Evolutionary conservation across 2,329 filamentous ascomycete species (phyloP).

Genomic region (Botrytis galanthina): DNA sequence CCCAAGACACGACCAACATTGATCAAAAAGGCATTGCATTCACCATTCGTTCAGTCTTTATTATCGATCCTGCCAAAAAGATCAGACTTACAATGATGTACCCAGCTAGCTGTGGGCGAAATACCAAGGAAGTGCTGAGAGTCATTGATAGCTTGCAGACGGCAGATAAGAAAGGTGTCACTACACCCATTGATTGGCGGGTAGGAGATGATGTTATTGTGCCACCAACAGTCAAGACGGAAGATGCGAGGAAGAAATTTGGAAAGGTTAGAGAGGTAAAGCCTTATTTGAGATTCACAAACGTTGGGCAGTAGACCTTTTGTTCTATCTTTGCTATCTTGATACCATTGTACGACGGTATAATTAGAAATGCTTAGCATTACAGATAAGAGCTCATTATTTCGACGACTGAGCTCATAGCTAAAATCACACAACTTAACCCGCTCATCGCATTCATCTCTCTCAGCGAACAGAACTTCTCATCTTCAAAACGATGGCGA

Average conservation of each 20-base stretch:
- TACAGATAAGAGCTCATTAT: not conserved
- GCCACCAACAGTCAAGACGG: conserved; percentile 73
- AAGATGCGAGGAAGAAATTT: conserved; percentile 83
- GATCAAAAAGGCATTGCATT: conserved; percentile 79
- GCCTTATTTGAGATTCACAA: conserved; percentile 19
- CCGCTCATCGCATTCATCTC: not conserved
- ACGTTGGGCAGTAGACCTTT: not conserved
- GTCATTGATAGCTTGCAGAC: conserved; percentile 54
- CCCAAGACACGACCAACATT: conserved; percentile 74
- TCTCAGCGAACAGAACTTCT: not conserved
- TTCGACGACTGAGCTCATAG: not conserved
- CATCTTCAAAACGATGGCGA: not conserved
- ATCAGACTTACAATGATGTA: conserved; percentile 88
- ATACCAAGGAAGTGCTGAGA: conserved; percentile 71
- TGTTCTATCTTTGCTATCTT: not conserved
- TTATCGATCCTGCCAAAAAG: conserved; percentile 88
- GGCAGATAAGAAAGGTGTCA: conserved; percentile 80
- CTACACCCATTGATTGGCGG: conserved; percentile 84
- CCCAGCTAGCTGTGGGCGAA: conserved; percentile 81
- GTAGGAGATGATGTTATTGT: conserved; percentile 87
- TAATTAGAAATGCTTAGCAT: too few species aligned
- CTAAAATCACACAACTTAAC: not conserved
- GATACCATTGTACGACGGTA: not conserved
- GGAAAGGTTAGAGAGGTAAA: conserved; percentile 55
- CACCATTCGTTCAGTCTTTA: conserved; percentile 87